Base-by-base conservation (phyloP, 148 eudicot genomes). In the Rhododendron ferrugineum region DNA sequence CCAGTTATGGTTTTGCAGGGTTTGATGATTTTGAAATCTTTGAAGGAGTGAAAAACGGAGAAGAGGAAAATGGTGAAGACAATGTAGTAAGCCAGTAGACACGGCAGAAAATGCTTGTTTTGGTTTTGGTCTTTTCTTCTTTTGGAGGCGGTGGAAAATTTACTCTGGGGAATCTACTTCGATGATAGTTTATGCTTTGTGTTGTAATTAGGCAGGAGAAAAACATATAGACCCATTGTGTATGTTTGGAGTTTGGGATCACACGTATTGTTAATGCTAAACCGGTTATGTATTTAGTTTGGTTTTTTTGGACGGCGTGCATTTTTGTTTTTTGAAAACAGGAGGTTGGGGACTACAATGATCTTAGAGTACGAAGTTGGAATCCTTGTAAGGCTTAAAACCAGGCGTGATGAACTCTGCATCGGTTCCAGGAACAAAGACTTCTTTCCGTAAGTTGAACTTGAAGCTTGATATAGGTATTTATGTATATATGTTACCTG, bases 21-120 rank as follows among this genome's bases (percentile, higher is more conserved):
- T 96, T 95, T 87, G 91, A 93, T 83, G 99, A 96, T 87, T 90
- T 81, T 85, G 99, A 94, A 87, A 93, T 94, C 74, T 94, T 95
- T 84, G 89, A 54, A 54, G 60, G 91, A 83, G 89, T 78, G 81
- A 91, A 90, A 88, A 92, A 92, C 28, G 89, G 87, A 26, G 95
- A 89, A 81, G 60, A 54, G 81, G 93, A 90, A 82, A 89, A 87
- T 85, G 88, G 91, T 68, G 95, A 87, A 73, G 88, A 90, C 23
- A 87, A 85, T 14, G 76, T 73, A 74, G 83, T n/a, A 7, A 58
- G 70, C 32, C 60, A 82, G 4, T 85, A 85, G 46, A 26, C 40
- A 11, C 23, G 5, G 83, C 84, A 44, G 52, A 81, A 54, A 40
- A 58, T 37, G 36, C 52, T 46, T 7, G 3, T 49, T 46, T 70